These are phyloP conservation scores for Harrya chromipes DNA, from an alignment of 768 basidiomycete genomes.

Conservation along the genomic window DNA sequence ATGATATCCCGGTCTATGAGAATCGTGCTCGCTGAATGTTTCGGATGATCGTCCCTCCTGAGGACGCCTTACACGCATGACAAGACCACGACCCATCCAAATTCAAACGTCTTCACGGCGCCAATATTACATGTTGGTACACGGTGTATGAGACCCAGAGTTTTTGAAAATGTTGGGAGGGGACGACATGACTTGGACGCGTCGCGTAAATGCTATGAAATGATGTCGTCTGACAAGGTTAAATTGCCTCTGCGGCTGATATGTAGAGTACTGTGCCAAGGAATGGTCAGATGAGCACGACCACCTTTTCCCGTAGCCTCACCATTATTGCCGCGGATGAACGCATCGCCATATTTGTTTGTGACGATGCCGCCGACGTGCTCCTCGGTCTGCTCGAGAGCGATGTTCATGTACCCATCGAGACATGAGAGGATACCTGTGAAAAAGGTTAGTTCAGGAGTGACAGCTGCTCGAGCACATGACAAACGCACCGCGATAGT, in stretches of 20 bases:
- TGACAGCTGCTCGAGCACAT: not conserved
- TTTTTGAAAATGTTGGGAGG: not conserved
- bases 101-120: too few relatives aligned
- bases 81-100: too few relatives aligned
- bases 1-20: too few relatives aligned
- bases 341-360: conserved; percentile 92
- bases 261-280: conserved; percentile 66
- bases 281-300: not conserved
- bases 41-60: too few relatives aligned
- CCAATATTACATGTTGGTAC: not conserved
- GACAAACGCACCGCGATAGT: conserved; percentile 72
- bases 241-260: conserved; percentile 64
- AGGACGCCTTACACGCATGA: too few relatives aligned
- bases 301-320: too few relatives aligned
- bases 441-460: not conserved
- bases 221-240: conserved; percentile 14
- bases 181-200: not conserved
- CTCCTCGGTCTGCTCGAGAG: conserved; percentile 95
- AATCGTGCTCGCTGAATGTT: too few relatives aligned
- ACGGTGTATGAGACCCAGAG: not conserved
- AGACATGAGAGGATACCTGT: conserved; percentile 89
- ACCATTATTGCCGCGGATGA: conserved; percentile 95
- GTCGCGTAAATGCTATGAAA: not conserved
- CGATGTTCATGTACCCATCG: conserved; percentile 99
- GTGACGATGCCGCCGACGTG: conserved; percentile 85